Evolutionary conservation across 495 filamentous ascomycete genomes (phyloP), one percentile per base, ranked within the genome.

Genomic region (Niebla homalea): DNA sequence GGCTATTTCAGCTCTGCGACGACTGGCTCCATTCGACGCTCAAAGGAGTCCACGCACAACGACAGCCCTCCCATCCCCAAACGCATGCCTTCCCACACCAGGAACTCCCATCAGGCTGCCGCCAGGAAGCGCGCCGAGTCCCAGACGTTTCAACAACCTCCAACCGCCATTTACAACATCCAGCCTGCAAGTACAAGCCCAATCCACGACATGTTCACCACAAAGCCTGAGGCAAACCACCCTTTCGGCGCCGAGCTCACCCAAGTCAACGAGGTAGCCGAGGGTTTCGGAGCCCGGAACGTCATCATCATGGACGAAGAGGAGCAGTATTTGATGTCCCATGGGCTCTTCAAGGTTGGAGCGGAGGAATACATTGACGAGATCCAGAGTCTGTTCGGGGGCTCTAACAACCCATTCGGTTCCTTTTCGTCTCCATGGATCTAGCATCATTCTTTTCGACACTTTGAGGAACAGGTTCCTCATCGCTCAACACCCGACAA

Each of bases 301-400:
- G 62, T 77, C n/a, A 44, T 56, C 10, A 53, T 60, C 50, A 70
- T 84, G 40, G 79, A 85, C 43, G 77, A 81, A 22, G 87, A 92
- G 59, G 84, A 87, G 59, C 65, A 77, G 51, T 74, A 80, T 32
- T 65, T 92, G 56, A 58, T 70, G 39, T 68, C 71, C 23, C 76
- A 74, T 43, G 88, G 87, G 12, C 70, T 96, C 5, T 71, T 69
- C 60, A 85, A 81, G 59, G 89, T 89, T 62, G 71, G 72, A 12
- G 86, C 83, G 12, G 75, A 83, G 18, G 92, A 96, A 61, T 98
- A 98, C 64, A 66, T 89, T 48, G 67, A 66, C 48, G 92, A 95
- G 67, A 84, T 98, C 50, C 71, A 83, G 53, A 77, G 76, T 20
- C 67, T 92, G 6, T 82, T 83, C 52, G 66, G 67, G 42, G 71